These are phyloP conservation scores for Mucor velutinosus DNA, from an alignment of 371 early-diverging fungal species.

Conservation along the genomic window DNA sequence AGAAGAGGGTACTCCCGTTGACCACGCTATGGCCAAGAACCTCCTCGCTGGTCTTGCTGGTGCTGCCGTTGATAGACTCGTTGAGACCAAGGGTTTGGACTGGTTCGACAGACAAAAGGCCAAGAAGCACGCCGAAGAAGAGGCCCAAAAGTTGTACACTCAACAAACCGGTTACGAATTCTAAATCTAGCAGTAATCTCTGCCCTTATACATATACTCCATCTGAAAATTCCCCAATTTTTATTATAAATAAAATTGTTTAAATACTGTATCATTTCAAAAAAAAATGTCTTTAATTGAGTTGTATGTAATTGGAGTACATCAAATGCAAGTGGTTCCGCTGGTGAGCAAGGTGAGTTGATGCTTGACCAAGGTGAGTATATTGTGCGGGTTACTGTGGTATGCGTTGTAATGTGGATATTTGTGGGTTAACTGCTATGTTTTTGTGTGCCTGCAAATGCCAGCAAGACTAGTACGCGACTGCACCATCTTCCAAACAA, in stretches of 20 bases:
- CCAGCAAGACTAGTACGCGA: no score
- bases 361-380: no score
- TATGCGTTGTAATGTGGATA: no score
- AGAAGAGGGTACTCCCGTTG: constrained; percentile 17
- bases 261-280: not conserved
- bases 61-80: constrained; percentile 32
- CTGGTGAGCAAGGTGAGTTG: not conserved
- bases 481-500: no score
- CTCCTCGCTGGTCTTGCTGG: constrained; percentile 44
- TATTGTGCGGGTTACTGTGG: no score
- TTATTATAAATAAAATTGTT: not conserved
- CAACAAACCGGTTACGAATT: constrained; percentile 29
- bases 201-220: not conserved
- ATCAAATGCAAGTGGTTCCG: not conserved
- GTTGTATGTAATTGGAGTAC: no score
- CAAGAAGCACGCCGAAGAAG: constrained; percentile 46
- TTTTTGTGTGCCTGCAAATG: no score
- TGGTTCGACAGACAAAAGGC: constrained; percentile 45
- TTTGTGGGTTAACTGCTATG: no score
- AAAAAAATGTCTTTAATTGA: not conserved
- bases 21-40: constrained; percentile 47
- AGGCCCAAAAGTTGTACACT: constrained; percentile 43
- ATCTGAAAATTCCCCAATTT: not conserved
- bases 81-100: constrained; percentile 49
- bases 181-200: not conserved